phyloP scores from a whole-genome alignment of 1,284 basidiomycete genomes.

The Athelia psychrophila region DNA sequence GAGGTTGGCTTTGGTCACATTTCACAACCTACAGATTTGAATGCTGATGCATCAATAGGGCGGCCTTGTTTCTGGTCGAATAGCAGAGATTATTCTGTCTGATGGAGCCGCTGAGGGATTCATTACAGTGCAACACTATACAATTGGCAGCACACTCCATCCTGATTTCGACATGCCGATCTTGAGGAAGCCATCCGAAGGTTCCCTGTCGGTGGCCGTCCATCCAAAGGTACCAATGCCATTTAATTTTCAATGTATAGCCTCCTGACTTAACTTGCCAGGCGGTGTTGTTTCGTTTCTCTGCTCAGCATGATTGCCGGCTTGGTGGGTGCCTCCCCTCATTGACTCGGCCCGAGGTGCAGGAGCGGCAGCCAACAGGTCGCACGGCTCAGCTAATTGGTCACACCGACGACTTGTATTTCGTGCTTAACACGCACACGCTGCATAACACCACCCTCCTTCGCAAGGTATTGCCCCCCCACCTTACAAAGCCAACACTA shows the following conservation, averaged over 20 bases:
- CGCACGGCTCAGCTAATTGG: not conserved
- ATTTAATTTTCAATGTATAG: no score
- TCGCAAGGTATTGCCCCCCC: constrained; percentile 32
- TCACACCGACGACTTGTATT: constrained; percentile 9
- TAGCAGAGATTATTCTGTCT: not conserved
- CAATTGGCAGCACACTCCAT: not conserved
- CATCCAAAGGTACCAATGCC: not conserved
- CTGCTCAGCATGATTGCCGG: constrained; percentile 23
- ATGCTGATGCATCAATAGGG: not conserved
- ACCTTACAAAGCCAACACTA: constrained; percentile 34
- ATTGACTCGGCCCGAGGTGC: not conserved
- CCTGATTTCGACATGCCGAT: constrained; percentile 1
- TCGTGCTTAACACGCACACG: constrained; percentile 19
- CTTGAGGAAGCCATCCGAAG: not conserved
- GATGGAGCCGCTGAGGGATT: not conserved
- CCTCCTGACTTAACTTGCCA: no score
- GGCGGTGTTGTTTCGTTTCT: constrained; percentile 20
- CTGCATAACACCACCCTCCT: constrained; percentile 19
- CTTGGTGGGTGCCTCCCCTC: constrained; percentile 3
- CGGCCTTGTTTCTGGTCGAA: not conserved
- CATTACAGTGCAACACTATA: not conserved
- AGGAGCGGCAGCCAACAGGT: not conserved
- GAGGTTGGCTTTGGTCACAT: no score
- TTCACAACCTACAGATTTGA: no score
- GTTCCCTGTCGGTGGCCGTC: not conserved